Conservation (phyloP, 768 basidiomycete genomes). For the Albatrellus ellisii region DNA sequence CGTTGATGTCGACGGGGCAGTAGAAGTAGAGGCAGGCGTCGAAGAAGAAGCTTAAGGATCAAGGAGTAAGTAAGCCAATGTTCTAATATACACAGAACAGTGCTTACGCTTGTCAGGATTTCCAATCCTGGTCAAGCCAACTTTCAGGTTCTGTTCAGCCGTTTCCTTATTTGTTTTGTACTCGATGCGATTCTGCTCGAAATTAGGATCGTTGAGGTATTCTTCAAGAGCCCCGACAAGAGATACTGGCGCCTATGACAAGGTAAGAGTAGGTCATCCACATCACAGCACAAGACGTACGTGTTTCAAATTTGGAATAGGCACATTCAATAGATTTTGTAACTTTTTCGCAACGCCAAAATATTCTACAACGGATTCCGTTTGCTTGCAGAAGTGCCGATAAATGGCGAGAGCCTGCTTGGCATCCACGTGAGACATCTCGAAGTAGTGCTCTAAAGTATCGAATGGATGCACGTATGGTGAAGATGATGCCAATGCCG, state of each 20-base stretch:
- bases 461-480: conserved; percentile 10
- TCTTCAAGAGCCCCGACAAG: conserved; percentile 91
- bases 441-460: conserved; percentile 80
- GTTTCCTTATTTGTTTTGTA: conserved; percentile 74
- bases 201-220: conserved; percentile 92
- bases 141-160: conserved; percentile 30
- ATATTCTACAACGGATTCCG: conserved; percentile 86
- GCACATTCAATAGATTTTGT: conserved; percentile 85
- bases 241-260: conserved; percentile 74
- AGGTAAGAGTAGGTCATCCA: background rate
- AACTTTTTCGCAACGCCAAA: conserved; percentile 86
- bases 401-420: conserved; percentile 76
- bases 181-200: conserved; percentile 89
- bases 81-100: too few species aligned
- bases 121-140: conserved; percentile 12
- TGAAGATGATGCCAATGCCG: conserved; percentile 17
- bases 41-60: conserved; percentile 12
- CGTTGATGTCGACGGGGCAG: conserved; percentile 17
- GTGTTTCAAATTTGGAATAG: conserved; percentile 90
- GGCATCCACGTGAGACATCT: conserved; percentile 95
- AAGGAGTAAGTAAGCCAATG: background rate
- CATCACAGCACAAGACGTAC: conserved; percentile 33
- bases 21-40: conserved; percentile 17
- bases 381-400: conserved; percentile 88
- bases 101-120: conserved; percentile 21